Base-by-base conservation (phyloP, 768 basidiomycete genomes). In the Podaxis carcinomalis region DNA sequence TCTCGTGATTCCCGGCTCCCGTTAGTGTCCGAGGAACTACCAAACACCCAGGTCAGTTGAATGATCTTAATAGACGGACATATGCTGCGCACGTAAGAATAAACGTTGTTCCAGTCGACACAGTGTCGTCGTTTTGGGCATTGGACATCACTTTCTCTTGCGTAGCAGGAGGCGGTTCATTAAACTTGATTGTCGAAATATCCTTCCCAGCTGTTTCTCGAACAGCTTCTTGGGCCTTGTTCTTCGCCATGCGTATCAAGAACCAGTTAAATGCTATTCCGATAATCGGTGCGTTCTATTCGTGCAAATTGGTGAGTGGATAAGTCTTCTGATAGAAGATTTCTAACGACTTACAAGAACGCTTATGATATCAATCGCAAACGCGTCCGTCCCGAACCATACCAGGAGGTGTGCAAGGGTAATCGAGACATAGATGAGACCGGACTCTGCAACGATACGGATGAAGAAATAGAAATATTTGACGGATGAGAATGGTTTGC, bases 251-350 rank as follows among this genome's bases (percentile, higher is more conserved):
- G 11, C 40, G 54, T 14, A 56, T 44, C 37, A 56, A n/a, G 21
- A 56, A 37, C 32, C 35, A 36, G 54, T 56, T 56, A n/a, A 56
- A 56, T 23, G 54, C 40, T 23, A 56, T 56, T 5, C 54, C 54
- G 16, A 56, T 28, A 4, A 56, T n/a, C 5, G 40, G 54, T 6
- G 39, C 13, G 42, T 40, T 56, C 39, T 40, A 27, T 49, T 49
- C 11, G 9, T 4, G n/a, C 21, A 23, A 23, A 1, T 13, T 49
- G 23, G 19, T 49, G n/a, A 49, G 21, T 13, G 19, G 7, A 32
- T 9, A 25, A 23, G 19, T 4, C 11, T 23, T 21, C 13, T 27
- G 47, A 14, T 27, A 27, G 27, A 23, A 25, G 19, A 19, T 7
- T n/a, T 16, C 1, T 23, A 25, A 21, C 16, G 36, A 14, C 52